Conservation (phyloP, 306 rosid species). For the Pterocarpus macrocarpus region DNA sequence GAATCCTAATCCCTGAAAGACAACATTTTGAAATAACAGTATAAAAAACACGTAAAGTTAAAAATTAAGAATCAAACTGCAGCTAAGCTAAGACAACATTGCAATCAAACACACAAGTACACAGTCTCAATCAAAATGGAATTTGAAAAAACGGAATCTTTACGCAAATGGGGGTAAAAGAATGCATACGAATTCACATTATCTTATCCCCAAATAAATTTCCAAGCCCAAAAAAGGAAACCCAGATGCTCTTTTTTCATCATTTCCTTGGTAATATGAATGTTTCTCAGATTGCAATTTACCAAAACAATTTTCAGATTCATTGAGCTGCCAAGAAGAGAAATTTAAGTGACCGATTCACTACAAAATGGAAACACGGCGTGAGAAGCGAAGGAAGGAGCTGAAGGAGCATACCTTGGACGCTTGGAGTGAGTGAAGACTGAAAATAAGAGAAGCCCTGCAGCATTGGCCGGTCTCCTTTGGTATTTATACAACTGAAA, state of each 20-base stretch:
- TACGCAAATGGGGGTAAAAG: constrained; percentile 1
- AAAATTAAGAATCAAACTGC: constrained; percentile 12
- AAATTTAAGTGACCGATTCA: constrained; percentile 1
- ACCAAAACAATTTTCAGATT: no score
- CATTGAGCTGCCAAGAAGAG: not conserved
- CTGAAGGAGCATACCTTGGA: not conserved
- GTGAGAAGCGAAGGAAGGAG: not conserved
- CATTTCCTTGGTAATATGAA: not conserved
- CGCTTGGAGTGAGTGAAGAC: not conserved
- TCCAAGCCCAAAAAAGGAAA: not conserved
- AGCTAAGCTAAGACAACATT: constrained; percentile 1
- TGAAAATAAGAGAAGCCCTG: not conserved
- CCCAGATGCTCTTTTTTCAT: not conserved
- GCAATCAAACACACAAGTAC: constrained; percentile 29
- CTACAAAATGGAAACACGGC: not conserved
- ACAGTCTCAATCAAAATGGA: not conserved
- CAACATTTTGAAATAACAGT: not conserved
- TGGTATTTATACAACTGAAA: not conserved
- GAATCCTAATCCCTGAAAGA: not conserved
- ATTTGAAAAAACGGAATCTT: not conserved
- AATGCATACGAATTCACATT: not conserved
- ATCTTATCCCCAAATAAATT: constrained; percentile 6
- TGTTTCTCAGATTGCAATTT: not conserved
- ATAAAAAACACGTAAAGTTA: not conserved
- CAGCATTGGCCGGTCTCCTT: not conserved